Evolutionary conservation across 2,329 filamentous ascomycete species (phyloP), one percentile per base, ranked within the genome.

Genomic region (Botrytis byssoidea): DNA sequence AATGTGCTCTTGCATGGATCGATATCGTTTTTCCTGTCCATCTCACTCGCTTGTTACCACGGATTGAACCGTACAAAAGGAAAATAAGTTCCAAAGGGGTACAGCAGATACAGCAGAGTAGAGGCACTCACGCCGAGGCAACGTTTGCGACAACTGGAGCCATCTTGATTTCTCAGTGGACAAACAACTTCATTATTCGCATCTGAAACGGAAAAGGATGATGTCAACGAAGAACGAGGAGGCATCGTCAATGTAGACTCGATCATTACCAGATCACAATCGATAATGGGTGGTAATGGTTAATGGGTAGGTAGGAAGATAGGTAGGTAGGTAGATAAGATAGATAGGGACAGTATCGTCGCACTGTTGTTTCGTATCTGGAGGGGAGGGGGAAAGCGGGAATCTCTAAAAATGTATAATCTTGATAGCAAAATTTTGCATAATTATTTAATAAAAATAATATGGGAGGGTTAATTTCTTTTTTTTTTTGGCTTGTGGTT

Each of bases 1-100:
- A 81, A 99, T 98, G 82, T 99, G 96, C 88, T 99, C 96, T 85
- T 98, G 96, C 94, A 99, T 98, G 76, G 95, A 98, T 83, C 96
- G 94, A 85, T 95, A 99, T 79, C 93, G 90, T 85, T 97, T 97
- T 86, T 97, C 94, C 94, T 97, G 84, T 83, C 63, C 74, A 74
- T 79, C 77, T 72, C 76, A 76, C 76, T 74, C 78, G 77, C 74
- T 74, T 78, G 79, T 80, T 81, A 80, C 79, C 78, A 81, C 79
- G 75, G 71, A 77, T 76, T 79, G 79, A 74, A 77, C 80, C 73
- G 79, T 72, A 78, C 73, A 78, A 77, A 77, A 77, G 73, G 71
- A 79, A 70, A 74, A 74, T 66, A 78, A 76, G 76, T 75, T 77
- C 77, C 70, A 77, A 74, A 74, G 77, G 75, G 77, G 77, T 74